Conservation (phyloP, 805 yeast genomes). For the Wickerhamiella alocasiicola region DNA sequence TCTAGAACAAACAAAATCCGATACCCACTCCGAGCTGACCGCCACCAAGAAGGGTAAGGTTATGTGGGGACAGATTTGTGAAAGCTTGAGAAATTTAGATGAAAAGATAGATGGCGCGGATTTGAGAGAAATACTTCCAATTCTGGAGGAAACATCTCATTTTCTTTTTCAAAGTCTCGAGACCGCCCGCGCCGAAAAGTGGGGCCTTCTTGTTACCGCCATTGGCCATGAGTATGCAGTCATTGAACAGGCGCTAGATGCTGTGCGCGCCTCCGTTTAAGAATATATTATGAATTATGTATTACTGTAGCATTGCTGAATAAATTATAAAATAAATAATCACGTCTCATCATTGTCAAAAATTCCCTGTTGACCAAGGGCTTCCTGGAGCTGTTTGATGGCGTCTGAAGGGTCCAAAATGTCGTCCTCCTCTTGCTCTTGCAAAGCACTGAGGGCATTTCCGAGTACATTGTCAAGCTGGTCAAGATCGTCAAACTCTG, state of each 20-base stretch:
- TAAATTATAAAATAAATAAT: conserved; percentile 7
- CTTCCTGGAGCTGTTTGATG: conserved; percentile 7
- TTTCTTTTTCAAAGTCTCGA: conserved; percentile 15
- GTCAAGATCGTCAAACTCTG: not conserved
- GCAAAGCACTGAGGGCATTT: conserved; percentile 8
- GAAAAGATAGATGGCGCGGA: conserved; percentile 17
- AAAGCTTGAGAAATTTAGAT: conserved; percentile 12
- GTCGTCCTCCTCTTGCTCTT: not conserved
- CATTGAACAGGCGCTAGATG: conserved; percentile 19
- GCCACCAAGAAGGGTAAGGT: conserved; percentile 5
- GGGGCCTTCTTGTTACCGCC: conserved; percentile 24
- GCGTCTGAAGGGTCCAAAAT: conserved; percentile 7
- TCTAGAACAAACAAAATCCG: not conserved
- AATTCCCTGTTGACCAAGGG: conserved; percentile 7
- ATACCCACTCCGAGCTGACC: not conserved
- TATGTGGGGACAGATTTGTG: conserved; percentile 12
- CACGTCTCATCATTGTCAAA: conserved; percentile 1
- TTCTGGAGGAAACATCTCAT: conserved; percentile 13
- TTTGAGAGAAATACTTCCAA: conserved; percentile 10
- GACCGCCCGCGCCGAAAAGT: conserved; percentile 17
- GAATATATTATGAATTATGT: not conserved
- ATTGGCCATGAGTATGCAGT: conserved; percentile 25
- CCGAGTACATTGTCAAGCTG: conserved; percentile 9
- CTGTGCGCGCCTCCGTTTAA: conserved; percentile 12
- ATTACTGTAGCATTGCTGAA: not conserved